Base-by-base conservation (phyloP, 2,329 filamentous ascomycete genomes). In the Fusarium heterosporum region DNA sequence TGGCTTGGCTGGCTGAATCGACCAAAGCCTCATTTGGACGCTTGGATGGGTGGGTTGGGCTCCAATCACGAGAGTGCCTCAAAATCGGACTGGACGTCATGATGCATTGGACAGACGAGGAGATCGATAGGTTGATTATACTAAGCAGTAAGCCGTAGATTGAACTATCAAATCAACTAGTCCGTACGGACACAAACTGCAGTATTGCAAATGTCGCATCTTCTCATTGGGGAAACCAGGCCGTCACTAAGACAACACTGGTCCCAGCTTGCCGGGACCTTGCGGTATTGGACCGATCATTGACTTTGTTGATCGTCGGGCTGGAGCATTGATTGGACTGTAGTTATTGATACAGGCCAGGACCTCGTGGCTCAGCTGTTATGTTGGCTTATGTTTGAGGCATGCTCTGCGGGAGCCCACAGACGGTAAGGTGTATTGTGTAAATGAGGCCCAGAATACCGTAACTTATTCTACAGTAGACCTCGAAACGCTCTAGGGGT, bases 361-460 rank as follows among this genome's bases (percentile, higher is more conserved):
- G 36, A 64, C 53, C 65, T 58, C 29, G 36, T 38, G 48, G 41
- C 22, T 32, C 29, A 49, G 52, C 10, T 40, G 40, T 19, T 48
- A 26, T 43, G 40, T n/a, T 52, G 34, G 62, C 42, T 66, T 53
- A 42, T 29, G 16, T 66, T 32, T 49, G 50, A 56, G 47, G 62
- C 46, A 58, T 42, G 26, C 51, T 58, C 29, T 41, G 38, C 45
- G 39, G 61, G 38, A 54, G 47, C 47, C 41, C 42, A 66, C 65
- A 57, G 42, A 47, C 19, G 38, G 30, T 25, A 28, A 61, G 9
- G 30, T 45, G 28, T 16, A 10, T 4, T 36, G n/a, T 36, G 34
- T 36, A 56, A 69, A 55, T 69, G 66, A 69, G 66, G 66, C 66
- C 65, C 64, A 46, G 45, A 46, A 45, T 34, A 43, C 32, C 42